Conservation (phyloP, 352 stramenopile species). For the Phytophthora litchii region DNA sequence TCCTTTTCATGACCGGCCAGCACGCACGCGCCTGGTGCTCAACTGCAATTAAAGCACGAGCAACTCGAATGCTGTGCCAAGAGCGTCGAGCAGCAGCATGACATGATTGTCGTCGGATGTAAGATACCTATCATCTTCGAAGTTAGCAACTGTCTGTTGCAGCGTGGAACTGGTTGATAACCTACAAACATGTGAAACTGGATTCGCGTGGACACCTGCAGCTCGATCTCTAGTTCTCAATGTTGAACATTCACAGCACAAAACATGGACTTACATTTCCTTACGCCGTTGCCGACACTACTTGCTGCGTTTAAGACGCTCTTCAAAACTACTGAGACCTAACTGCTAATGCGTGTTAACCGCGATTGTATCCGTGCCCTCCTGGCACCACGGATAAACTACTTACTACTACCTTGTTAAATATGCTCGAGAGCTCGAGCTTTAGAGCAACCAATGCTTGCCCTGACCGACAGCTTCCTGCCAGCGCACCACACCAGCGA, state of each 20-base stretch:
- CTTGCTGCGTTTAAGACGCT: slow-evolving; percentile 16
- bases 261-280: too few relatives aligned
- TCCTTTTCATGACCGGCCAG: slow-evolving; percentile 19
- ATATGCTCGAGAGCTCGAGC: slow-evolving; percentile 25
- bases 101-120: too few relatives aligned
- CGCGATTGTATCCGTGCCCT: slow-evolving; percentile 32
- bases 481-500: slow-evolving; percentile 41
- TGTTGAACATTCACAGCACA: too few relatives aligned
- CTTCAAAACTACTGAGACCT: slow-evolving; percentile 31
- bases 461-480: slow-evolving; percentile 42
- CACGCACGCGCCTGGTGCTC: background rate
- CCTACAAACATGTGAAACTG: too few relatives aligned
- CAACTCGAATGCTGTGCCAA: too few relatives aligned
- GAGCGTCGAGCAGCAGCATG: too few relatives aligned
- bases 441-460: slow-evolving; percentile 37
- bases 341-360: slow-evolving; percentile 29
- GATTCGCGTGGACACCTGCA: too few relatives aligned
- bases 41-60: too few relatives aligned
- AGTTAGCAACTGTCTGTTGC: too few relatives aligned
- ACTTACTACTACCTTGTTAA: slow-evolving; percentile 35
- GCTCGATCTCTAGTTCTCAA: too few relatives aligned
- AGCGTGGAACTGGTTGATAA: too few relatives aligned
- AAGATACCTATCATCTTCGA: too few relatives aligned
- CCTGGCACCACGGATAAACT: slow-evolving; percentile 23
- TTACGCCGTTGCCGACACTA: slow-evolving; percentile 5